Evolutionary conservation across 2,329 filamentous ascomycete genomes (phyloP).

Genomic region (Podosphaera xanthii): DNA sequence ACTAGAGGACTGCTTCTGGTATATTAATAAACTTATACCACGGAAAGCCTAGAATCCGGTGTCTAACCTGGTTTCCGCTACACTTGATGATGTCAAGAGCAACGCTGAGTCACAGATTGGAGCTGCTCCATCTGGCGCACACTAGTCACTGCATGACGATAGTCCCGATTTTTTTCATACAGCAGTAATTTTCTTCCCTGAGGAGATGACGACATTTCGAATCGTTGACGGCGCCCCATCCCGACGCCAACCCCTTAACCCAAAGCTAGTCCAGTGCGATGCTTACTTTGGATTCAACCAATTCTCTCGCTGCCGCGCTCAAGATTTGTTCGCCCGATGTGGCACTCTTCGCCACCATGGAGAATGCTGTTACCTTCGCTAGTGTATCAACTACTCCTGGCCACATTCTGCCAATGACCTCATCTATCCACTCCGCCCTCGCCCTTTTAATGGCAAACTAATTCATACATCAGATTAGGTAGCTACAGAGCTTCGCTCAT

Average conservation of each 20-base stretch:
- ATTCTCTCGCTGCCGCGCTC: not conserved
- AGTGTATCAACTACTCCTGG: not conserved
- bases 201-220: too few relatives aligned
- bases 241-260: not conserved
- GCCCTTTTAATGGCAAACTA: not conserved
- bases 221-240: too few relatives aligned
- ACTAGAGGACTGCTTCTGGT: not conserved
- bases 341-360: not conserved
- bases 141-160: not conserved
- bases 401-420: not conserved
- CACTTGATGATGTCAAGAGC: not conserved
- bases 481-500: not conserved
- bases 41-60: not conserved
- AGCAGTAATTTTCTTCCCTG: too few relatives aligned
- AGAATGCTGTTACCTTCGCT: not conserved
- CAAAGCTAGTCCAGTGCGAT: not conserved
- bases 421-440: not conserved
- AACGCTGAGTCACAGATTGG: not conserved
- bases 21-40: not conserved
- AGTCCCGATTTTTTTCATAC: not conserved
- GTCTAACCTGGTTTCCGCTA: not conserved
- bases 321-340: not conserved
- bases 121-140: not conserved
- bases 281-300: not conserved
- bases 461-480: not conserved